Evolutionary conservation across 257 asterid species (phyloP), one percentile per base, ranked within the genome.

Genomic region (Solanum tarapatanum): DNA sequence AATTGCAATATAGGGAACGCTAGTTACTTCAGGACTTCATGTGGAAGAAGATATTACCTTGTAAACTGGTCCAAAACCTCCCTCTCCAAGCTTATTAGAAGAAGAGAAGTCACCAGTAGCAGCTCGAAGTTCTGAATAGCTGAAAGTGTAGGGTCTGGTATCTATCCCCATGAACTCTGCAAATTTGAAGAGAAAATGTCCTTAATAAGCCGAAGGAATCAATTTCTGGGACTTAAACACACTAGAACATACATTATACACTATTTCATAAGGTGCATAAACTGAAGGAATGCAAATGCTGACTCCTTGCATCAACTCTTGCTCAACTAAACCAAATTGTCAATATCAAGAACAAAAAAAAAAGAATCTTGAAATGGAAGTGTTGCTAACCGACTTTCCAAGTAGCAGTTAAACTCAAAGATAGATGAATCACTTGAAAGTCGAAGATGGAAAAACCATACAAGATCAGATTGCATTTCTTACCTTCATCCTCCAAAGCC

Each of bases 21-120:
- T 80, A 70, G 77, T 66, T 45, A 48, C 82, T 72, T 69, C 66
- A 32, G 55, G 33, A 84, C 33, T 55, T 45, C 30, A 73, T 45
- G 24, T 69, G 68, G 30, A 48, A 28, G 72, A 84, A 83, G 82
- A 6, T 28, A 55, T 74, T 90, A 94, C 99, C 99, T 92, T 92
- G 93, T 88, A 96, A 68, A 96, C 99, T 14, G 98, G 96, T 90
- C 98, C 98, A 73, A 96, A 96, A 88, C 99, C 99, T 86, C 99
- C 98, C 92, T 96, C 99, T 88, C 99, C 98, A 66, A 96, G 98
- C 91, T 93, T 94, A 88, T 96, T 94, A 85, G 89, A 87, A 87
- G 94, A 92, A 90, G 83, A 82, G 83, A 96, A 96, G 87, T 94
- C 98, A 51, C 90, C 88, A 24, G 99, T 96, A 24, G 95, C 98